Conservation (phyloP, 2,329 filamentous ascomycete species). For the Scedosporium minutisporum region DNA sequence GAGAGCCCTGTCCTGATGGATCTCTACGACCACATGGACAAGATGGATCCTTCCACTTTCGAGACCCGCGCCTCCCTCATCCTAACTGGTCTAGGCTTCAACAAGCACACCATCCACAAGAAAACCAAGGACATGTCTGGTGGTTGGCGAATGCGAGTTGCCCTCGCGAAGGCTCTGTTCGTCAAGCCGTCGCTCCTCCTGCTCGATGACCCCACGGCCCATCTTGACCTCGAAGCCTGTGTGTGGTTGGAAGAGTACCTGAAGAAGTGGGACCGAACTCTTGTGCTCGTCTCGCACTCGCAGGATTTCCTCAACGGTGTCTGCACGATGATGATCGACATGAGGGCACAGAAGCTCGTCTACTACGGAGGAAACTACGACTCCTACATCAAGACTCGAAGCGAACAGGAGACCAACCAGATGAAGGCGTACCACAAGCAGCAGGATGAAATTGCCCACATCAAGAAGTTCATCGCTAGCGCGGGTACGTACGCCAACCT, state of each 20-base stretch:
- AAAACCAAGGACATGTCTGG: slow-evolving; percentile 99
- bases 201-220: slow-evolving; percentile 95
- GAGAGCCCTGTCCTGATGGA: slow-evolving; percentile 86
- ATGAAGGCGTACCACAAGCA: slow-evolving; percentile 99
- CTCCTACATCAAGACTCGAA: slow-evolving; percentile 87
- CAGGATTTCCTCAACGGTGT: slow-evolving; percentile 99
- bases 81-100: slow-evolving; percentile 96
- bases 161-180: slow-evolving; percentile 93
- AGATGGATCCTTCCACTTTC: slow-evolving; percentile 97
- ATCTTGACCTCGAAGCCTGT: slow-evolving; percentile 98
- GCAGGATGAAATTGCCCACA: slow-evolving; percentile 97
- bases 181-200: slow-evolving; percentile 93
- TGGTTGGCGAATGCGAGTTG: slow-evolving; percentile 99
- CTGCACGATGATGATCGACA: slow-evolving; percentile 97
- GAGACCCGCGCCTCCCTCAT: slow-evolving; percentile 92
- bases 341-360: slow-evolving; percentile 77
- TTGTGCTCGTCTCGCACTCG: slow-evolving; percentile 93
- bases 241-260: slow-evolving; percentile 99
- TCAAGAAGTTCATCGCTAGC: slow-evolving; percentile 99
- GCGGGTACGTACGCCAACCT: slow-evolving; percentile 99
- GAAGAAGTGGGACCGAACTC: slow-evolving; percentile 98
- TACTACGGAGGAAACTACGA: slow-evolving; percentile 99
- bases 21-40: slow-evolving; percentile 96
- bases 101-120: slow-evolving; percentile 96
- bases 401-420: slow-evolving; percentile 94